Evolutionary conservation across 2,329 filamentous ascomycete species (phyloP).

Genomic region (Aspergillus melleus): DNA sequence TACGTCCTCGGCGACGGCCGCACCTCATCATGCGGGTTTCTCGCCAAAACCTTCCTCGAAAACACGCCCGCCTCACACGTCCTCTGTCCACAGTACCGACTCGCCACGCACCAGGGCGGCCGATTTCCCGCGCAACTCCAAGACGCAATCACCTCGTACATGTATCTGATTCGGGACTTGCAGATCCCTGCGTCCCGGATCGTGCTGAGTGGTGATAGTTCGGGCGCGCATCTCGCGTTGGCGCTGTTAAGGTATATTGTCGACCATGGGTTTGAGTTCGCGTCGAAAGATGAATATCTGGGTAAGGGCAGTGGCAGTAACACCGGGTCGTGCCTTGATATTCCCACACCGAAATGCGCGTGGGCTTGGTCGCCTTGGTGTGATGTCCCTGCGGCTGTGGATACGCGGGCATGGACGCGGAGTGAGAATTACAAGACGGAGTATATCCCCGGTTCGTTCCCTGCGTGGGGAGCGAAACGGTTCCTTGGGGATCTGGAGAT

Average conservation of each 20-base stretch:
- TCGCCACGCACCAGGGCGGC: neutral
- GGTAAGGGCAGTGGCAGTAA: too few relatives aligned
- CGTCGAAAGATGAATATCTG: too few relatives aligned
- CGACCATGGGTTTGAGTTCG: neutral
- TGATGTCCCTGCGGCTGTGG: constrained; percentile 5
- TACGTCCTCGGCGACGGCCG: neutral
- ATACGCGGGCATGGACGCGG: constrained; percentile 5
- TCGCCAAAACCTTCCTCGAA: neutral
- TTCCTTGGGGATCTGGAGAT: constrained; percentile 14
- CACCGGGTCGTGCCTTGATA: neutral
- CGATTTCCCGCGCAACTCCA: constrained; percentile 22
- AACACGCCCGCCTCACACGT: neutral
- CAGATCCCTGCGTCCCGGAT: constrained; percentile 22
- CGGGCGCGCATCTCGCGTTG: constrained; percentile 20
- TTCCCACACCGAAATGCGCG: constrained; percentile 11
- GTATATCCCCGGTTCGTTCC: constrained; percentile 11
- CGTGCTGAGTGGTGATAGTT: constrained; percentile 22
- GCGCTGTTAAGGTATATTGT: constrained; percentile 23
- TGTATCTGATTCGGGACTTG: constrained; percentile 20
- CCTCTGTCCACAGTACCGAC: neutral
- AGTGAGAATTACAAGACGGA: constrained; percentile 16
- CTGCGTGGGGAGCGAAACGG: constrained; percentile 16
- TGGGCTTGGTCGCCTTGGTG: constrained; percentile 21
- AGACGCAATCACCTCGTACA: constrained; percentile 24
- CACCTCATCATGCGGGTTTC: neutral